Evolutionary conservation across 192 early-diverging fungal species (phyloP).

Genomic region (Coemansia umbellata): DNA sequence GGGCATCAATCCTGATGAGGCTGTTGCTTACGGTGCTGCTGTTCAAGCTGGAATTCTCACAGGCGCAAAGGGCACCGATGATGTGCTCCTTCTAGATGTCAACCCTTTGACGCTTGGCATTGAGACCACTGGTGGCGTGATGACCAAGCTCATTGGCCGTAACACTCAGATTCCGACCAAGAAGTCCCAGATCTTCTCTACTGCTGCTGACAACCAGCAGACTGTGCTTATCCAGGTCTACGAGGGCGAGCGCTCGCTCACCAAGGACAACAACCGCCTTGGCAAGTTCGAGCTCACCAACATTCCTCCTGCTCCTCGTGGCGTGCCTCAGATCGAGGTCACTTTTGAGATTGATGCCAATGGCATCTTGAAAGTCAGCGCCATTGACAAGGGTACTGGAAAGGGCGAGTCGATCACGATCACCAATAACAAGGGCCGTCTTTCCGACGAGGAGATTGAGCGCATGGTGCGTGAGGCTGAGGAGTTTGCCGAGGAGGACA

Average conservation of each 20-base stretch:
- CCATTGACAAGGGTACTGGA: conserved; percentile 94
- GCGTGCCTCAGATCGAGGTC: conserved; percentile 96
- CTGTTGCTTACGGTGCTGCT: conserved; percentile 96
- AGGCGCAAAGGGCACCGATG: conserved; percentile 62
- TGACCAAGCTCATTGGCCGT: conserved; percentile 92
- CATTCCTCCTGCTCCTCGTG: conserved; percentile 92
- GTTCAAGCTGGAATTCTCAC: conserved; percentile 90
- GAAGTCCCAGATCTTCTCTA: conserved; percentile 98
- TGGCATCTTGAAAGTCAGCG: conserved; percentile 91
- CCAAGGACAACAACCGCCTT: conserved; percentile 98
- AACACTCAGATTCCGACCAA: conserved; percentile 95
- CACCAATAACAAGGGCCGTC: conserved; percentile 95
- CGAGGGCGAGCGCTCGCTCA: conserved; percentile 94
- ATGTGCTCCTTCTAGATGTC: conserved; percentile 85
- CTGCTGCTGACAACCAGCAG: conserved; percentile 95
- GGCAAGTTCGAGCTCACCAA: conserved; percentile 96
- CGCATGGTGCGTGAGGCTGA: conserved; percentile 97
- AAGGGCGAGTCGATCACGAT: conserved; percentile 96
- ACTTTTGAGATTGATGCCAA: conserved; percentile 94
- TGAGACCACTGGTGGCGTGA: conserved; percentile 96
- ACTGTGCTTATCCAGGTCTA: conserved; percentile 95
- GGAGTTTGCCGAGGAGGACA: conserved; percentile 89
- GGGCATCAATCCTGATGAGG: conserved; percentile 98
- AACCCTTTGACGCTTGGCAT: conserved; percentile 97
- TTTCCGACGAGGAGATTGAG: conserved; percentile 92